Evolutionary conservation across 495 filamentous ascomycete genomes (phyloP).

Genomic region (Tirmania nivea): DNA sequence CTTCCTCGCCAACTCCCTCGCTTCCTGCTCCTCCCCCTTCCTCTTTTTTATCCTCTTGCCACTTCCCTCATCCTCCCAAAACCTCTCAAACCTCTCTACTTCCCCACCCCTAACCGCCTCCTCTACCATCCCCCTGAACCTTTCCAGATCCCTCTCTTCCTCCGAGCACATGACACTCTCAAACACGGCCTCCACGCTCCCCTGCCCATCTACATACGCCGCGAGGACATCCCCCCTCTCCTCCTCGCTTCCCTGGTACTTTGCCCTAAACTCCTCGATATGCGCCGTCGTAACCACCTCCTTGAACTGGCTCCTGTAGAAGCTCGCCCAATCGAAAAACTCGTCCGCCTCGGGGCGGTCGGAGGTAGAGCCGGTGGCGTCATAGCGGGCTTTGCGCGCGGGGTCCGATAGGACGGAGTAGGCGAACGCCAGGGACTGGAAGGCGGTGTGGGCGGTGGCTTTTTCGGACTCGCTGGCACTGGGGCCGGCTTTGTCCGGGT

Average conservation of each 20-base stretch:
- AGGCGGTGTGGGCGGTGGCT: slow-evolving; percentile 47
- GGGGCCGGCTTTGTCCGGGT: slow-evolving; percentile 80
- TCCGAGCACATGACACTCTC: slow-evolving; percentile 66
- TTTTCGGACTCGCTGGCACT: slow-evolving; percentile 34
- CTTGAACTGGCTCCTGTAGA: slow-evolving; percentile 61
- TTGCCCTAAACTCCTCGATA: slow-evolving; percentile 46
- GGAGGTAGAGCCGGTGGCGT: slow-evolving; percentile 65
- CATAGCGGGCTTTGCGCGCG: slow-evolving; percentile 57
- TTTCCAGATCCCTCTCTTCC: slow-evolving; percentile 63
- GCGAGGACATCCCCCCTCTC: slow-evolving; percentile 52
- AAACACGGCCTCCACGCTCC: slow-evolving; percentile 56
- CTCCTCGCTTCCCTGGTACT: slow-evolving; percentile 60
- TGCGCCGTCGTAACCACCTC: slow-evolving; percentile 45
- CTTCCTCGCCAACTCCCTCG: slow-evolving; percentile 47
- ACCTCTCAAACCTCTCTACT: slow-evolving; percentile 42
- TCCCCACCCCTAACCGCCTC: slow-evolving; percentile 48
- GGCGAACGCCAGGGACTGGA: slow-evolving; percentile 81
- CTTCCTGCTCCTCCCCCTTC: slow-evolving; percentile 45
- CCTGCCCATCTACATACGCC: slow-evolving; percentile 48
- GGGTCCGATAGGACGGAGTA: slow-evolving; percentile 78
- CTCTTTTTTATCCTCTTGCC: slow-evolving; percentile 41
- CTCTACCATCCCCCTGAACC: slow-evolving; percentile 62
- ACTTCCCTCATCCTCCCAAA: slow-evolving; percentile 38
- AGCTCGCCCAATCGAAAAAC: slow-evolving; percentile 64
- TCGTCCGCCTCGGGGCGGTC: slow-evolving; percentile 22